Evolutionary conservation across 495 filamentous ascomycete species (phyloP), one percentile per base, ranked within the genome.

Genomic region (Barbatosphaeria neglecta): DNA sequence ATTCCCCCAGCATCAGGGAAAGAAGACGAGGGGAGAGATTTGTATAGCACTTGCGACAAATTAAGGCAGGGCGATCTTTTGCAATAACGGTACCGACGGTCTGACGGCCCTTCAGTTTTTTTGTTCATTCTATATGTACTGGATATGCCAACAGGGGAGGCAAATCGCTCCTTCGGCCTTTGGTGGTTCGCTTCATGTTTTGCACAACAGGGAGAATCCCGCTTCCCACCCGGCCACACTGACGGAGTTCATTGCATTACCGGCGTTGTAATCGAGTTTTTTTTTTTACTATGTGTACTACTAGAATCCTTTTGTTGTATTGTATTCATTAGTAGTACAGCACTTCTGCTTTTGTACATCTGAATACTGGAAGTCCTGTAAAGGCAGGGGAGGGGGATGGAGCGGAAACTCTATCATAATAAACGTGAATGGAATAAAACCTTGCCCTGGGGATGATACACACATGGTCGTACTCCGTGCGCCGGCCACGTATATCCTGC

Each of bases 201-300:
- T n/a, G 15, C 27, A 31, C 9, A 35, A 35, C 15, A n/a, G 1
- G 31, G 13, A 35, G 13, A n/a, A n/a, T n/a, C n/a, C n/a, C n/a
- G n/a, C n/a, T n/a, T n/a, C n/a, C n/a, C 10, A 11, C 31, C 31
- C 9, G 31, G 31, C 31, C 31, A 35, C 6, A n/a, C n/a, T n/a
- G 18, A 31, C 18, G 22, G 22, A 45, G 44, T 45, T 45, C 24
- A 35, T 22, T 41, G 27, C 41, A 35, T 38, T 41, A 41, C 37
- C 18, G 38, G 44, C 37, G 23, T 40, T 47, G 37, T 33, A 50
- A 50, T 35, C 22, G 17, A 43, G 41, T 18, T 40, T 35, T 35
- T 9, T 41, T 18, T 40, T 35, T 35, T 9, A 35, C 31, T 35
- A 35, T 35, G 24, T 4, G 31, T 35, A 35, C 16, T 35, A 15